Evolutionary conservation across 768 basidiomycete genomes (phyloP).

Genomic region (Lactarius sanguifluus): DNA sequence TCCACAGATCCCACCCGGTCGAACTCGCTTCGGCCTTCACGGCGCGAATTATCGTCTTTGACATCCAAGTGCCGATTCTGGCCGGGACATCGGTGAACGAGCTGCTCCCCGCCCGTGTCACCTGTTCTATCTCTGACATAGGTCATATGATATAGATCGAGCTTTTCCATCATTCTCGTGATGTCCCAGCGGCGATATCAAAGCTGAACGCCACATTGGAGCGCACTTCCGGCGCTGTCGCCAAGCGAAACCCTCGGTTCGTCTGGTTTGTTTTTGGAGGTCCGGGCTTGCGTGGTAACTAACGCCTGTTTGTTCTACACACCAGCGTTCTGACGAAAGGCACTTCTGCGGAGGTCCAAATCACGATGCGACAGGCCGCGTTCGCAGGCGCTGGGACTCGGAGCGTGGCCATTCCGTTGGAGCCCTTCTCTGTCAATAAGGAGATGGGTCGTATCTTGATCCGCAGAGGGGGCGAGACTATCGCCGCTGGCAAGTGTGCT

Average conservation of each 20-base stretch:
- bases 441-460: conserved; percentile 94
- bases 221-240: conserved; percentile 66
- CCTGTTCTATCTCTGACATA: background rate
- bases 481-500: conserved; percentile 73
- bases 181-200: conserved; percentile 86
- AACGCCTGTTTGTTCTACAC: background rate
- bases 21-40: conserved; percentile 76
- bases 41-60: conserved; percentile 92
- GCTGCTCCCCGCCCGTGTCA: background rate
- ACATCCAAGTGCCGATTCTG: conserved; percentile 86
- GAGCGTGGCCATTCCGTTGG: conserved; percentile 73
- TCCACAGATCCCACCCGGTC: conserved; percentile 63
- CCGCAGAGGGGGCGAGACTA: conserved; percentile 87
- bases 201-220: conserved; percentile 81
- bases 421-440: conserved; percentile 85
- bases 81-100: conserved; percentile 73
- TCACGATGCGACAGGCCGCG: conserved; percentile 63
- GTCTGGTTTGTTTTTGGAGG: conserved; percentile 31
- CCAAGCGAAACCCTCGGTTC: conserved; percentile 81
- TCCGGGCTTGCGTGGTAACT: background rate
- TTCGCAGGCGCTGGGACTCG: conserved; percentile 47
- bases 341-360: conserved; percentile 80
- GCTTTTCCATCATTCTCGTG: conserved; percentile 90
- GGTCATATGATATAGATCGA: conserved; percentile 56
- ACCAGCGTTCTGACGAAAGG: conserved; percentile 82